Base-by-base conservation (phyloP, 2,329 filamentous ascomycete genomes). In the Didymella pinodella region DNA sequence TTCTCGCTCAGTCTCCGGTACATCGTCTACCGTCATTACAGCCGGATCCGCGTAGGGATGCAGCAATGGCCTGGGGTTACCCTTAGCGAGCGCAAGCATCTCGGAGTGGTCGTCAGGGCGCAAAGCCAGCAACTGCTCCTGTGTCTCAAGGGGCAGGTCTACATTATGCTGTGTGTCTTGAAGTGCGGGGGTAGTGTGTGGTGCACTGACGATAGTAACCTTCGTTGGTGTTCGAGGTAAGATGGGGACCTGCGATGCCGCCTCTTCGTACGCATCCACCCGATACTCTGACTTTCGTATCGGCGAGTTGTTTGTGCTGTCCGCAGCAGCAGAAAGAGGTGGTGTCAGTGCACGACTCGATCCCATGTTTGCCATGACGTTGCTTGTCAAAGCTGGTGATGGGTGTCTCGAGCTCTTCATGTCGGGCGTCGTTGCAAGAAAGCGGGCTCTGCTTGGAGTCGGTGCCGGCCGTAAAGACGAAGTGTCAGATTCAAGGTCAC, bases 401-500 rank as follows among this genome's bases (percentile, higher is more conserved):
- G 57, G 38, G 11, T 50, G 45, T 2, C 16, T 47, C 14, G 59
- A 61, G 18, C 62, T 57, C 20, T 63, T 68, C 14, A 69, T 50
- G 25, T 67, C 67, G 44, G 68, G 63, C 5, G 63, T 66, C 7
- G 50, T 52, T 5, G 66, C 51, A 12, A 63, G 22, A 40, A 68
- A 72, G 4, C 61, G 61, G 10, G 65, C 45, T 10, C 56, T 66
- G 25, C 61, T 59, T 34, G 72, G 68, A 12, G 71, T 73, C n/a
- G 66, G 65, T n/a, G 64, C 61, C 26, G 62, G 66, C 38, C 63
- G 59, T 11, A 68, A 51, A 3, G 70, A 72, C 16, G 71, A 74
- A 7, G 65, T 66, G 16, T 73, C 71, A 3, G 72, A 74, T 16
- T 69, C 69, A 8, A 70, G 50, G 16, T 75, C 72, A 49, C 61